phyloP scores from a whole-genome alignment of 2,329 filamentous ascomycete species.

The Penicillium sp. region DNA sequence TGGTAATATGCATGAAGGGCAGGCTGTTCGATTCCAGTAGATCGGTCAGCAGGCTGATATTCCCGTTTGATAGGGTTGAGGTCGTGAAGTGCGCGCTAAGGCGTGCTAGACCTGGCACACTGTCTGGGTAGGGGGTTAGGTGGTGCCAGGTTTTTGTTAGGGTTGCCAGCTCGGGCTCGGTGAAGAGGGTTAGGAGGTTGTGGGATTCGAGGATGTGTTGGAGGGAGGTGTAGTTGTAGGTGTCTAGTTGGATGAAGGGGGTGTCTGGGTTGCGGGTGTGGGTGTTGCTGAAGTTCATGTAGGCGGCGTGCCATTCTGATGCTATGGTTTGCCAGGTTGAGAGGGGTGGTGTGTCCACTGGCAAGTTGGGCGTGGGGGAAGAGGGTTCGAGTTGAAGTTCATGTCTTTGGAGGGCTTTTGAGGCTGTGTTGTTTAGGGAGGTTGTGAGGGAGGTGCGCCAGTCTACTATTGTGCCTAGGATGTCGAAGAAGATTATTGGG shows the following conservation, averaged over 20 bases:
- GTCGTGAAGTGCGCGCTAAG: constrained; percentile 62
- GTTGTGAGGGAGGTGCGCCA: constrained; percentile 21
- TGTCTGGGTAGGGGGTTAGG: constrained; percentile 66
- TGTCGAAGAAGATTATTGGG: constrained; percentile 21
- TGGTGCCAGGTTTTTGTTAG: not conserved
- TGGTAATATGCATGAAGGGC: constrained; percentile 65
- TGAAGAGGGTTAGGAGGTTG: not conserved
- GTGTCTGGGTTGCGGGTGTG: constrained; percentile 16
- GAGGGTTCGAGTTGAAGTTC: not conserved
- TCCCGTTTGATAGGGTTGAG: constrained; percentile 74
- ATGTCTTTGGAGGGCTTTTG: constrained; percentile 8
- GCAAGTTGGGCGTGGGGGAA: not conserved
- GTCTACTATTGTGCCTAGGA: constrained; percentile 22
- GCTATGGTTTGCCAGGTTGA: constrained; percentile 18
- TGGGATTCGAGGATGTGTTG: not conserved
- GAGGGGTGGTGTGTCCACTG: constrained; percentile 4
- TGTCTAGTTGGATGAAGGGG: constrained; percentile 22
- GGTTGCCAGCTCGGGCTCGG: not conserved
- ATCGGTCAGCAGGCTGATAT: constrained; percentile 65
- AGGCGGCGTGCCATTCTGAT: constrained; percentile 19
- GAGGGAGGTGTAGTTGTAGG: constrained; percentile 19
- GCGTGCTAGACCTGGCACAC: constrained; percentile 56
- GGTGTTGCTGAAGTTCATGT: constrained; percentile 21
- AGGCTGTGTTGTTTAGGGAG: constrained; percentile 13
- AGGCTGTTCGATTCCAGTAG: constrained; percentile 62